Conservation (phyloP, 2,329 filamentous ascomycete genomes). For the Fusarium pseudoanthophilum region DNA sequence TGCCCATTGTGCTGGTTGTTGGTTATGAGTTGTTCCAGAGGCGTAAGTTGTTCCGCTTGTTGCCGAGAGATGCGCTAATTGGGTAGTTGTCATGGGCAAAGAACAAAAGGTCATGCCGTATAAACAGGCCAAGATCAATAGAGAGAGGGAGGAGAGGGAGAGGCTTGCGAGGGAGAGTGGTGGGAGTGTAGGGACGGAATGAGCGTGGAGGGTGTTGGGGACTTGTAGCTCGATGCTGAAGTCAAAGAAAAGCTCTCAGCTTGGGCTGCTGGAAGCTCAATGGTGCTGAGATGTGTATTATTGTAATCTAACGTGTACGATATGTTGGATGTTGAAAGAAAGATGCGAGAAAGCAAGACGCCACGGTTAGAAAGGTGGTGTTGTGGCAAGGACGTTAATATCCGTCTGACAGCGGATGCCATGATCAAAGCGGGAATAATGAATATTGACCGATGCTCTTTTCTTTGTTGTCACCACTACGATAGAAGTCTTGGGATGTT, state of each 20-base stretch:
- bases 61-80: neutral
- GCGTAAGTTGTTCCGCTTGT: slow-evolving; percentile 50
- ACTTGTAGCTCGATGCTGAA: too few species aligned
- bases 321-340: neutral
- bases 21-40: slow-evolving; percentile 65
- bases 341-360: neutral
- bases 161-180: neutral
- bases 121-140: slow-evolving; percentile 9
- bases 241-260: neutral
- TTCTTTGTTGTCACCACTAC: neutral
- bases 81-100: slow-evolving; percentile 48
- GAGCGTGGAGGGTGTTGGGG: neutral
- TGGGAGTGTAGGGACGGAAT: neutral
- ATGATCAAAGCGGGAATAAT: neutral
- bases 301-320: neutral
- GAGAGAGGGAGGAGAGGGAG: slow-evolving; percentile 1
- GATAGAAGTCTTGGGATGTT: neutral
- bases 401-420: neutral
- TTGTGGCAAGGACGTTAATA: neutral
- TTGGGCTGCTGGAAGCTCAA: neutral
- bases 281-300: neutral
- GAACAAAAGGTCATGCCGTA: slow-evolving; percentile 40
- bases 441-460: neutral
- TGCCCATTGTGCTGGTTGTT: slow-evolving; percentile 65
- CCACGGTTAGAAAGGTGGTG: neutral